These are phyloP conservation scores for Castanea mollissima DNA, from an alignment of 306 rosid species.

Conservation along the genomic window DNA sequence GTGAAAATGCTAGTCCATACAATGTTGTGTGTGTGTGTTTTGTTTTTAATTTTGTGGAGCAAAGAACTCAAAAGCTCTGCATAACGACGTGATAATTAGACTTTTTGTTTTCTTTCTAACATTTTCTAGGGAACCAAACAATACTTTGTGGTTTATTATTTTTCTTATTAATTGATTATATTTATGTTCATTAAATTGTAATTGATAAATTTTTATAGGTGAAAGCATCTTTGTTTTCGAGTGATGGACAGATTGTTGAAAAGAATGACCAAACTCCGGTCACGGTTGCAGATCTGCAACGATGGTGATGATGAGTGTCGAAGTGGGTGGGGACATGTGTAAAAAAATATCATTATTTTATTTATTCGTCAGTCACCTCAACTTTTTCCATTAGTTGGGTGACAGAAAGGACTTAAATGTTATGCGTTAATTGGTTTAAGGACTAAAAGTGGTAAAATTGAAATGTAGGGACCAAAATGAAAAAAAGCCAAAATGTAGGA, in stretches of 20 bases:
- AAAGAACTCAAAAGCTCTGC: not conserved
- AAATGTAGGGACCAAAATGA: too few species aligned
- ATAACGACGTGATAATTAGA: not conserved
- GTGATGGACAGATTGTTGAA: constrained; percentile 44
- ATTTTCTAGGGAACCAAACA: not conserved
- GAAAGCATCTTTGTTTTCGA: constrained; percentile 52
- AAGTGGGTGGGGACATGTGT: too few species aligned
- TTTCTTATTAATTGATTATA: not conserved
- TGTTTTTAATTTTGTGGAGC: not conserved
- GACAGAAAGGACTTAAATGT: too few species aligned
- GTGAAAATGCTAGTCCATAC: not conserved
- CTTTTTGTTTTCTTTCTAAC: not conserved
- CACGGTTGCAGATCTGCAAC: constrained; percentile 63
- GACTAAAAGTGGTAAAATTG: too few species aligned
- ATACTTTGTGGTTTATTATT: not conserved
- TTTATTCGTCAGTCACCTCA: too few species aligned
- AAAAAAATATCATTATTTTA: too few species aligned
- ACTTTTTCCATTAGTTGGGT: too few species aligned
- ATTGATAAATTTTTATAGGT: constrained; percentile 35
- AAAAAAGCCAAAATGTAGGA: too few species aligned
- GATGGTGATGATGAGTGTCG: too few species aligned
- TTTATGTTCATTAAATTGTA: not conserved
- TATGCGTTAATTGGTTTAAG: too few species aligned
- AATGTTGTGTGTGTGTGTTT: not conserved
- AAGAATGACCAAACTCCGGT: constrained; percentile 80